A percentile compares a stretch with the other conserved stretches of the same genome.
These are phyloP conservation scores for Aplosporella prunicola DNA, from an alignment of 2,329 filamentous ascomycete species.

Conservation along the genomic window DNA sequence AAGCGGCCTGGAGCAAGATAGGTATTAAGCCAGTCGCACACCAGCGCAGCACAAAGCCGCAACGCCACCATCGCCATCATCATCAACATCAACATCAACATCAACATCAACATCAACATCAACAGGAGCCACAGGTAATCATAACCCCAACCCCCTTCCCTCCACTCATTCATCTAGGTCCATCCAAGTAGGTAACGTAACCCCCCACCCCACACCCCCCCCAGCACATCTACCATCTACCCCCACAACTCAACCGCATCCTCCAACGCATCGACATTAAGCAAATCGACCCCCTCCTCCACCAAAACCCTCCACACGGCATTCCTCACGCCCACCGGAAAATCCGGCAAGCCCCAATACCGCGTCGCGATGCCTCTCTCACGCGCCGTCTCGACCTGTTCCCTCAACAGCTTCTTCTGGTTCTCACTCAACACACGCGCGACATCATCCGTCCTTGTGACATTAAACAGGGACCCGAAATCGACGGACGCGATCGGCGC, in stretches of 20 bases:
- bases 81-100: too few species aligned
- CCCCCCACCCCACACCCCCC: too few species aligned
- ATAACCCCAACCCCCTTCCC: too few species aligned
- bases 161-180: not conserved
- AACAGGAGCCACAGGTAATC: too few species aligned
- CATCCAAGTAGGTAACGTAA: too few species aligned
- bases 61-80: too few species aligned
- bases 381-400: slow-evolving; percentile 46
- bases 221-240: slow-evolving; percentile 19
- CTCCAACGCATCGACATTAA: slow-evolving; percentile 56
- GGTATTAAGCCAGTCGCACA: too few species aligned
- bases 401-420: slow-evolving; percentile 42
- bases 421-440: slow-evolving; percentile 36
- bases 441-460: slow-evolving; percentile 17
- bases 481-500: slow-evolving; percentile 47
- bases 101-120: too few species aligned
- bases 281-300: slow-evolving; percentile 48
- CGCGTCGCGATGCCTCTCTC: slow-evolving; percentile 48
- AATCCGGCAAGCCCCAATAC: slow-evolving; percentile 56
- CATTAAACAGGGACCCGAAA: slow-evolving; percentile 35
- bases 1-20: too few species aligned
- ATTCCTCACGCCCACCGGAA: slow-evolving; percentile 50
- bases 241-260: slow-evolving; percentile 39
- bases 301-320: slow-evolving; percentile 49
- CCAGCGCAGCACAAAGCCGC: too few species aligned